Evolutionary conservation across 192 early-diverging fungal genomes (phyloP).

Genomic region (Rhizophlyctis rosea): DNA sequence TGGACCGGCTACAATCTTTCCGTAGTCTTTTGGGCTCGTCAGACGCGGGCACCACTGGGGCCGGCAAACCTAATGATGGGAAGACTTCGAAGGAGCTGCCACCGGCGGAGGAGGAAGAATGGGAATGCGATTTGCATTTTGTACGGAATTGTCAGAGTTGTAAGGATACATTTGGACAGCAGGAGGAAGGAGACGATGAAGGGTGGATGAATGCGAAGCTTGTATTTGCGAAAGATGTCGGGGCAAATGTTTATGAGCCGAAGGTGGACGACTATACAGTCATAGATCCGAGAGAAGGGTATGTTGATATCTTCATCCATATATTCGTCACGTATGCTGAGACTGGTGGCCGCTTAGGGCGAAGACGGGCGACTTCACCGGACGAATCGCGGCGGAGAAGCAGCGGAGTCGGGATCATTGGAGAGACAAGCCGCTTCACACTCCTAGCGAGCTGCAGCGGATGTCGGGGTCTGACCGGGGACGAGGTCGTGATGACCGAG

Average conservation of each 20-base stretch:
- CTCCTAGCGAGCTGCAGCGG: neutral
- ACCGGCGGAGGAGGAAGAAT: constrained; percentile 20
- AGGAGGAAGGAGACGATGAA: constrained; percentile 42
- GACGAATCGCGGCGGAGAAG: neutral
- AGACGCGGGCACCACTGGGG: neutral
- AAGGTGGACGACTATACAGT: constrained; percentile 50
- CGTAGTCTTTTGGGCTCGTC: constrained; percentile 8
- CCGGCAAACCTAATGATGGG: constrained; percentile 16
- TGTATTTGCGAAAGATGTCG: constrained; percentile 66
- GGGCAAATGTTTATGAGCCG: constrained; percentile 49
- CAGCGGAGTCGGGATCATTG: neutral
- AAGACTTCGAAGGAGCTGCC: constrained; percentile 15
- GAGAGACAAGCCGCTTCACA: neutral
- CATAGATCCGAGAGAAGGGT: constrained; percentile 16
- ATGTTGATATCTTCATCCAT: neutral
- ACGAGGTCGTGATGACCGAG: neutral
- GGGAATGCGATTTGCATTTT: constrained; percentile 65
- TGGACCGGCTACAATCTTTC: constrained; percentile 22
- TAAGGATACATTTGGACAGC: constrained; percentile 46
- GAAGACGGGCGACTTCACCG: neutral
- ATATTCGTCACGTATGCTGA: neutral
- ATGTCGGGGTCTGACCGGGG: neutral
- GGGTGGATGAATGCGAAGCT: constrained; percentile 81
- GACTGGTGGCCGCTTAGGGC: neutral
- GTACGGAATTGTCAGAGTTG: constrained; percentile 71